A percentile compares a stretch with the other conserved stretches of the same genome.
phyloP scores from a whole-genome alignment of 768 basidiomycete genomes.

The Clathrus columnatus region DNA sequence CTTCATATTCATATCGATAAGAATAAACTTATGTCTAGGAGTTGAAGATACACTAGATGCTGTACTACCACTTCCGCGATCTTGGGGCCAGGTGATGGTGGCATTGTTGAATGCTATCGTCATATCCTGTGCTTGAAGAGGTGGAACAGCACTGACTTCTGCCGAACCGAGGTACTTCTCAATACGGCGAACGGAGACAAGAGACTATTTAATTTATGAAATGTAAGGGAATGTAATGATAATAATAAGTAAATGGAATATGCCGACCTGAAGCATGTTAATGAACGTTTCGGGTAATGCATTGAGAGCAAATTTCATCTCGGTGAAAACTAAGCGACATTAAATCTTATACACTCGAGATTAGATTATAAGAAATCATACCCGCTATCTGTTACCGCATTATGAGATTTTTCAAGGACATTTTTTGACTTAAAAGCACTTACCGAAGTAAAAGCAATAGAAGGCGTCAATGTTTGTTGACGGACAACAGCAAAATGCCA shows the following conservation, averaged over 20 bases:
- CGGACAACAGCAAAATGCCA: constrained; percentile 65
- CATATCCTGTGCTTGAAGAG: constrained; percentile 46
- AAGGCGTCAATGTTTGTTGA: constrained; percentile 62
- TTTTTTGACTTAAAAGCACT: neutral
- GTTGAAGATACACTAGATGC: constrained; percentile 56
- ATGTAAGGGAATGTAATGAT: constrained; percentile 4
- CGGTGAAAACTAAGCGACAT: constrained; percentile 54
- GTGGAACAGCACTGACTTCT: constrained; percentile 60
- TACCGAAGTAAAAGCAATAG: constrained; percentile 67
- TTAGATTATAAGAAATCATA: constrained; percentile 15
- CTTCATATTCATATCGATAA: constrained; percentile 66
- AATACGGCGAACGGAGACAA: constrained; percentile 83
- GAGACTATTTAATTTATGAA: no score
- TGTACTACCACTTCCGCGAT: constrained; percentile 36
- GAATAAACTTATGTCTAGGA: constrained; percentile 64
- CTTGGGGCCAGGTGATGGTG: constrained; percentile 86
- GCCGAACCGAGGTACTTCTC: constrained; percentile 76
- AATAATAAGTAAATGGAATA: neutral
- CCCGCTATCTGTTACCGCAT: constrained; percentile 35
- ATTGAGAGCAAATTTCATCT: constrained; percentile 82
- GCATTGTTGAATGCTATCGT: constrained; percentile 73
- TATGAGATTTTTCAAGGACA: neutral
- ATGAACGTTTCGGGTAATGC: constrained; percentile 88
- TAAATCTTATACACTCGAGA: neutral
- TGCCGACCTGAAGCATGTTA: constrained; percentile 67